Percentiles rank a stretch among this genome's conserved stretches.
These are phyloP conservation scores for Epicoccum nigrum DNA, from an alignment of 2,329 filamentous ascomycete species.

Conservation along the genomic window DNA sequence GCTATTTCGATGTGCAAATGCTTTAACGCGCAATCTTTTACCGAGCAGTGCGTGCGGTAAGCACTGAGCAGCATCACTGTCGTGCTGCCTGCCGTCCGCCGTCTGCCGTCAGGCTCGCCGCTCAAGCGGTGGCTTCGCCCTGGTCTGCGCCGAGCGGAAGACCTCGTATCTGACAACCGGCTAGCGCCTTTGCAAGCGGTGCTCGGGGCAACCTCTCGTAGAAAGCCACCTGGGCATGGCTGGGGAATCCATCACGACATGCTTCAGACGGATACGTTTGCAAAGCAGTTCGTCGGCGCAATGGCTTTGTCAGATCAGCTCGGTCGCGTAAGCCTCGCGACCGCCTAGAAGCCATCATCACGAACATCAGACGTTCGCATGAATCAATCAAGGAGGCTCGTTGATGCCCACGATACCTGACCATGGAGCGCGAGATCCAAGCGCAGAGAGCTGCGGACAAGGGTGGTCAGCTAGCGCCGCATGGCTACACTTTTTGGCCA, in stretches of 20 bases:
- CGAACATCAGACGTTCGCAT: neutral
- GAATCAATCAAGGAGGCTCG: neutral
- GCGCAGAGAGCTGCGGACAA: conserved; percentile 18
- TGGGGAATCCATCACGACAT: conserved; percentile 17
- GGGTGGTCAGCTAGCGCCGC: conserved; percentile 12
- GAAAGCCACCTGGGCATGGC: conserved; percentile 20
- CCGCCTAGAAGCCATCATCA: neutral
- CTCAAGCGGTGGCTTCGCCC: conserved; percentile 28
- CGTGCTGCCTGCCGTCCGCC: conserved; percentile 29
- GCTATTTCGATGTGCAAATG: conserved; percentile 10
- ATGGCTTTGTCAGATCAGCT: neutral
- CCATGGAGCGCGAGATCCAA: conserved; percentile 19
- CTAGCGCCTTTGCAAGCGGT: conserved; percentile 28
- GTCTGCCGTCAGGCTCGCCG: conserved; percentile 33
- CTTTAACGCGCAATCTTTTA: conserved; percentile 8
- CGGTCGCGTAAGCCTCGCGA: neutral
- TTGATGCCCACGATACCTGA: conserved; percentile 19
- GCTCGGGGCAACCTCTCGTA: conserved; percentile 29
- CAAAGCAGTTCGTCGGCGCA: neutral
- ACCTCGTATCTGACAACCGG: conserved; percentile 30
- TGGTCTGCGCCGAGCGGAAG: conserved; percentile 34
- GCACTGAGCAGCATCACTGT: conserved; percentile 16
- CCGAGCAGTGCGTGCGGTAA: conserved; percentile 13
- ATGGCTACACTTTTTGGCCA: conserved; percentile 17
- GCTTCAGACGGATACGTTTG: conserved; percentile 1